These are phyloP conservation scores for Effrenium voratum DNA, from an alignment of 73 alveolate species.

Conservation along the genomic window DNA sequence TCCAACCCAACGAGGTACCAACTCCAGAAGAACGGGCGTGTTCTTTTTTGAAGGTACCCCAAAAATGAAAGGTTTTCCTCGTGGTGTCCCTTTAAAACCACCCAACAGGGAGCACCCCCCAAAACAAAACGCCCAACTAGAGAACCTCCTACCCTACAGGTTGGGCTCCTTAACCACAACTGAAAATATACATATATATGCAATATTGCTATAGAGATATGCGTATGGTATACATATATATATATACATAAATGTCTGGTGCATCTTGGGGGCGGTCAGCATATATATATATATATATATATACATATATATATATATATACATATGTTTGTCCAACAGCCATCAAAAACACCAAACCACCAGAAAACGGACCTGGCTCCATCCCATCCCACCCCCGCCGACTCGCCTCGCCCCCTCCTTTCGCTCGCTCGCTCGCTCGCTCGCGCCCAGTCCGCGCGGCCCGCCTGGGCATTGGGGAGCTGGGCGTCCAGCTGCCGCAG, in stretches of 20 bases:
- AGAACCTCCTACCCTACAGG: no score
- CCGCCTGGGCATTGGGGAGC: neutral
- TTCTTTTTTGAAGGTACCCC: no score
- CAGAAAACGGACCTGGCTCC: neutral
- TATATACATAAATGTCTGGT: no score
- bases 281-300: no score
- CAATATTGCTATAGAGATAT: neutral
- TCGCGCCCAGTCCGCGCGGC: neutral
- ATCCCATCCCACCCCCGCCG: neutral
- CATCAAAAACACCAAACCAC: neutral
- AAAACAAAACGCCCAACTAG: no score
- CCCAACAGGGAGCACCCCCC: no score
- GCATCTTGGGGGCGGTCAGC: no score
- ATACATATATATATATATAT: neutral
- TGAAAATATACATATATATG: neutral
- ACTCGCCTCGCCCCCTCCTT: neutral
- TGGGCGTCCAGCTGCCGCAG: conserved; percentile 50
- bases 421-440: neutral
- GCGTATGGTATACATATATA: neutral
- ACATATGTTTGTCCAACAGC: neutral
- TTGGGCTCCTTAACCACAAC: no score
- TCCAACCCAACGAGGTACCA: no score
- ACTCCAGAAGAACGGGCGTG: no score
- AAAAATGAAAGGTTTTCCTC: no score
- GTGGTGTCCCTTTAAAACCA: no score